Evolutionary conservation across 331 rosid species (phyloP).

Genomic region (Acacia pycnantha): DNA sequence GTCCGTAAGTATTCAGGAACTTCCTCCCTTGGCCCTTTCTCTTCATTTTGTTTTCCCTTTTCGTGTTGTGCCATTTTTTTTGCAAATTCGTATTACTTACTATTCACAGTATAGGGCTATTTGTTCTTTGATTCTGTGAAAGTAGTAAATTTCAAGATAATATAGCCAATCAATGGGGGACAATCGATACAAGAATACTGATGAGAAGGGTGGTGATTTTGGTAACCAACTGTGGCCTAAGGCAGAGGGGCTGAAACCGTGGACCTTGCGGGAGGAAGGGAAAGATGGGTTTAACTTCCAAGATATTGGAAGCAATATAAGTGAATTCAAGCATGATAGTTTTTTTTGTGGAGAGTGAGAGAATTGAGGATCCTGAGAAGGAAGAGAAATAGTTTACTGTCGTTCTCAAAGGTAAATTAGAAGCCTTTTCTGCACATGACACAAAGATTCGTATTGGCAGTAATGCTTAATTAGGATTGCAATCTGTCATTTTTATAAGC

Average conservation of each 20-base stretch:
- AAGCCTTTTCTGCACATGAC: background rate
- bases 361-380: no score
- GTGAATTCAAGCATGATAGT: background rate
- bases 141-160: no score
- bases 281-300: constrained; percentile 47
- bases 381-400: no score
- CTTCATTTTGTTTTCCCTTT: no score
- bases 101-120: no score
- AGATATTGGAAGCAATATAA: constrained; percentile 25
- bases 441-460: background rate
- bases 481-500: background rate
- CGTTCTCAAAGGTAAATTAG: constrained; percentile 21
- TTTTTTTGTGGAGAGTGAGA: constrained; percentile 8
- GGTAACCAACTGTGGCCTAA: constrained; percentile 40
- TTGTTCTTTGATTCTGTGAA: no score
- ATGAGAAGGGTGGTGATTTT: constrained; percentile 17
- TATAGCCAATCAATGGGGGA: no score
- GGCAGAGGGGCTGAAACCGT: constrained; percentile 37
- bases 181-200: background rate
- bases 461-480: background rate
- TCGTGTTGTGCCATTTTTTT: no score
- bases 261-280: constrained; percentile 62
- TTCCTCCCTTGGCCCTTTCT: no score
- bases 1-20: no score
- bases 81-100: no score